phyloP scores from a whole-genome alignment of 768 basidiomycete genomes.

The Hirschioporus abietinus region DNA sequence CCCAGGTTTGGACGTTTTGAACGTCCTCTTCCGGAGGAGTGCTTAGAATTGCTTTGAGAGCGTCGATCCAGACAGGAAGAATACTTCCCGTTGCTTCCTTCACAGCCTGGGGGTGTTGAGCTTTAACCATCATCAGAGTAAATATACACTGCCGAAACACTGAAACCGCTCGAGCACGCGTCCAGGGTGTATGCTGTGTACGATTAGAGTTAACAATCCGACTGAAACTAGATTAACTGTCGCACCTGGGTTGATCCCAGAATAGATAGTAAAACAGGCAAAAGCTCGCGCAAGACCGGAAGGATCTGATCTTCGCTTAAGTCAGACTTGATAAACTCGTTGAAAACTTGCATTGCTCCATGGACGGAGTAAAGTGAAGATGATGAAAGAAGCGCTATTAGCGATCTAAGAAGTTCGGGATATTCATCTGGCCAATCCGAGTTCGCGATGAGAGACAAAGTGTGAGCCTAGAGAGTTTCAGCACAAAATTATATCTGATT shows the following conservation, averaged over 20 bases:
- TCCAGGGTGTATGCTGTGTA: constrained; percentile 68
- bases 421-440: constrained; percentile 98
- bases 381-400: constrained; percentile 75
- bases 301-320: constrained; percentile 93
- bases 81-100: constrained; percentile 77
- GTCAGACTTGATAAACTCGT: constrained; percentile 90
- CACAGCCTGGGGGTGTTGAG: constrained; percentile 82
- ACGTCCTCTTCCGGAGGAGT: constrained; percentile 63
- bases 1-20: constrained; percentile 61
- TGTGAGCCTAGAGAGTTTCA: constrained; percentile 60
- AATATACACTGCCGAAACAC: constrained; percentile 90
- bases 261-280: constrained; percentile 80
- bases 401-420: constrained; percentile 71
- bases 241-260: constrained; percentile 70
- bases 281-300: constrained; percentile 81
- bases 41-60: constrained; percentile 72
- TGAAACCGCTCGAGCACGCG: constrained; percentile 78
- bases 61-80: constrained; percentile 88
- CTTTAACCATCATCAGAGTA: constrained; percentile 92
- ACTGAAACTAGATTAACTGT: background rate
- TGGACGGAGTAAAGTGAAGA: constrained; percentile 73
- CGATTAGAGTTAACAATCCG: constrained; percentile 9
- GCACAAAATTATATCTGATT: background rate
- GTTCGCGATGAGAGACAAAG: constrained; percentile 82
- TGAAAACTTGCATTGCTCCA: constrained; percentile 94